Base-by-base conservation (phyloP, 495 filamentous ascomycete genomes). In the Penicillium manginii region DNA sequence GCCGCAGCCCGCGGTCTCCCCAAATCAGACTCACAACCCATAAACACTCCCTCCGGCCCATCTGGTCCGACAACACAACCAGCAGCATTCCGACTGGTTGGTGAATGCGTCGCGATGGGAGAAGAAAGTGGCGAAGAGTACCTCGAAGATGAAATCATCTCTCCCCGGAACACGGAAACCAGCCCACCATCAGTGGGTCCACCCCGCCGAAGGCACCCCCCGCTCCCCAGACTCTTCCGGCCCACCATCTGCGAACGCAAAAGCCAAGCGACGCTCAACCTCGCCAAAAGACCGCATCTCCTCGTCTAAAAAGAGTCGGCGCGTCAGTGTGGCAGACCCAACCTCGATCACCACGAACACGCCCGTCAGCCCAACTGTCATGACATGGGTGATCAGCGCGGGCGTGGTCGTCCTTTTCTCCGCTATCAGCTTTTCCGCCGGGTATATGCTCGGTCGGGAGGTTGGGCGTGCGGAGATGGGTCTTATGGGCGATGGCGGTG, bases 301-400 rank as follows among this genome's bases (percentile, higher is more conserved):
- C 8, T 77, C 63, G 7, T 59, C 74, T 11, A 88, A 83, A 69
- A 89, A 88, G 76, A 84, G 83, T 68, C 75, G 75, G 33, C 72
- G 72, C 14, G 61, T 67, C 15, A 77, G 60, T 32, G 58, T 71
- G 43, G 52, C 64, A 8, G 71, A 75, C 15, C 64, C 71, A 3
- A 50, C 59, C 26, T 29, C 26, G 6, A 29, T 29, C 26, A 29
- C 26, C 26, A 29, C 26, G 6, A 29, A 29, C 2, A 43, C 65
- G 0, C 58, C 68, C 4, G 63, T 62, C 49, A 76, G 68, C 54
- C 92, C 92, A 0, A 93, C 91, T 0, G 73, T 96, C 8, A 80
- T 97, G 69, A 96, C 93, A 0, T 96, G 96, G 90, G 89, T 96
- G 3, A 84, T 97, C 37, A 90, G 87, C 40, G 94, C 94, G 0